Conservation (phyloP, 179 eudicot species). For the Beta corolliflora region DNA sequence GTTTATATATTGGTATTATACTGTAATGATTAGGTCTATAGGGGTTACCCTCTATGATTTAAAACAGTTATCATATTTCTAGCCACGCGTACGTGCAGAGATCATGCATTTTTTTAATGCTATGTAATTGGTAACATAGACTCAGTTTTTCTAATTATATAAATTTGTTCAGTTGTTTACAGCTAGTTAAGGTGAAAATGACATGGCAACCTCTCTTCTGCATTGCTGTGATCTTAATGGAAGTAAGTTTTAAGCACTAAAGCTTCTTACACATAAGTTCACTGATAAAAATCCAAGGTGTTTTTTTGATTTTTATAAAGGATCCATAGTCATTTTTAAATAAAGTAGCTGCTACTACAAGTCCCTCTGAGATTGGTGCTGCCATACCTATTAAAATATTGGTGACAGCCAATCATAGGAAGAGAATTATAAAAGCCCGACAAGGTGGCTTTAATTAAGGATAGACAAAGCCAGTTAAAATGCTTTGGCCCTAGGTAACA, state of each 20-base stretch:
- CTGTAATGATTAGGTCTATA: constrained; percentile 41
- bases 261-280: constrained; percentile 10
- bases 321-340: constrained; percentile 5
- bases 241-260: constrained; percentile 27
- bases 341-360: constrained; percentile 20
- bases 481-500: constrained; percentile 49
- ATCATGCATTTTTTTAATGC: constrained; percentile 29
- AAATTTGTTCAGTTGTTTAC: constrained; percentile 27
- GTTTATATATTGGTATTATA: constrained; percentile 33
- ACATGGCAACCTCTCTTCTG: constrained; percentile 18
- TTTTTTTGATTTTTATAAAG: not conserved
- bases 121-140: constrained; percentile 1
- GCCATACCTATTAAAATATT: constrained; percentile 24
- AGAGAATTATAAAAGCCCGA: constrained; percentile 37
- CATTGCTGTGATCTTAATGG: constrained; percentile 18
- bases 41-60: constrained; percentile 26
- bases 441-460: constrained; percentile 50
- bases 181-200: constrained; percentile 33
- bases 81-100: constrained; percentile 33
- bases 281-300: constrained; percentile 25
- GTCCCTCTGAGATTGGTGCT: constrained; percentile 36
- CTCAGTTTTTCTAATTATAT: constrained; percentile 6
- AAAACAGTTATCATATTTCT: constrained; percentile 24
- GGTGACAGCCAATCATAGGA: constrained; percentile 46
- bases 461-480: constrained; percentile 51